Conservation (phyloP, 305 asterid genomes). For the Fraxinus sp. region DNA sequence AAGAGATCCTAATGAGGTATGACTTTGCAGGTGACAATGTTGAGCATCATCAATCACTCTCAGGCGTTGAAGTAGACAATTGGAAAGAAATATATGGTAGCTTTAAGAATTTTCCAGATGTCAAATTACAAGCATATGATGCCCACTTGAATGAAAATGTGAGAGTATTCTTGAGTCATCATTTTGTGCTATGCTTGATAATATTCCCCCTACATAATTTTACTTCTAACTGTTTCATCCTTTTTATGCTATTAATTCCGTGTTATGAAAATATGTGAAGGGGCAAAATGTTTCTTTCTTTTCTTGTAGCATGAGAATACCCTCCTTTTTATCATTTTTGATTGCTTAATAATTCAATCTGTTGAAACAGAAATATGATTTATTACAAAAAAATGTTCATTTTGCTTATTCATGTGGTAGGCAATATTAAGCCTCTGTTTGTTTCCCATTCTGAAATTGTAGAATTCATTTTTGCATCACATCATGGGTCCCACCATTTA, state of each 20-base stretch:
- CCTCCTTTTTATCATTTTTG: background rate
- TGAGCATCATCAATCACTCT: conserved; percentile 36
- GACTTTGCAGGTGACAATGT: conserved; percentile 44
- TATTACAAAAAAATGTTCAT: background rate
- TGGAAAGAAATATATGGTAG: conserved; percentile 60
- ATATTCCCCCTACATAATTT: background rate
- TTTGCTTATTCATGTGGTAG: background rate
- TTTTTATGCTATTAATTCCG: background rate
- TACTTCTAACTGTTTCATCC: background rate
- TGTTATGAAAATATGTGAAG: background rate
- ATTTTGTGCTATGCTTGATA: conserved; percentile 7
- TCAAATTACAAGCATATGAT: conserved; percentile 35
- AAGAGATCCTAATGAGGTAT: conserved; percentile 30
- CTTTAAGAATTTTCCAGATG: conserved; percentile 40
- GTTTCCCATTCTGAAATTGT: background rate
- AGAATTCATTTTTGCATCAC: background rate
- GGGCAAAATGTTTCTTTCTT: background rate
- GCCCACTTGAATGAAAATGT: conserved; percentile 36
- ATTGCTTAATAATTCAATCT: background rate
- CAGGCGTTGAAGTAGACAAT: conserved; percentile 44
- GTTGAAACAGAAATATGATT: background rate
- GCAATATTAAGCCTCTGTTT: background rate
- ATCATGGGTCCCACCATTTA: background rate
- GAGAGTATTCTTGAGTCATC: conserved; percentile 20
- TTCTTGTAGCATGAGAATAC: background rate